A percentile compares a stretch with the other conserved stretches of the same genome.
These are phyloP conservation scores for Echeveria elegans DNA, from an alignment of 164 flowering plant genomes.

Conservation along the genomic window DNA sequence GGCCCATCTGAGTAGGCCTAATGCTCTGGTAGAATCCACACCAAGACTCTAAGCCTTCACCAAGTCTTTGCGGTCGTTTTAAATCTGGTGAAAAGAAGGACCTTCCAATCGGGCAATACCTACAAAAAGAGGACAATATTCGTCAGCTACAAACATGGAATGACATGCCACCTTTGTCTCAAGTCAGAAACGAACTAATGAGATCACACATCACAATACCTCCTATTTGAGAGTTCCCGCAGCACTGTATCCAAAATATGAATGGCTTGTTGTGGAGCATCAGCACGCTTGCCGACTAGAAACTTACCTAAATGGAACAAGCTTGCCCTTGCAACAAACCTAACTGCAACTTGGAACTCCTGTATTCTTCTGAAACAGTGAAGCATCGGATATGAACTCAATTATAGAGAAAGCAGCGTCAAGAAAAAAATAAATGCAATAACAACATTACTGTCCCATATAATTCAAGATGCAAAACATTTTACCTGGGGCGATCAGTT, in stretches of 20 bases:
- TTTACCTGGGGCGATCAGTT: constrained; percentile 58
- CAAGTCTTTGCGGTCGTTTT: constrained; percentile 63
- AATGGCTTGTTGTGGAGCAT: constrained; percentile 83
- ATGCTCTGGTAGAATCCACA: constrained; percentile 95
- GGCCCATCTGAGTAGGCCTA: constrained; percentile 94
- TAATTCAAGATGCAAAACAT: not conserved
- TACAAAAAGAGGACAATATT: constrained; percentile 14
- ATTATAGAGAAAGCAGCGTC: not conserved
- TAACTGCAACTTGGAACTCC: constrained; percentile 63
- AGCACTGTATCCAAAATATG: constrained; percentile 80
- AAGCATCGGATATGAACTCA: not conserved
- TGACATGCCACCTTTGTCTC: not conserved
- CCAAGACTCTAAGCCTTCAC: constrained; percentile 90
- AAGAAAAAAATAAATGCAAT: not conserved
- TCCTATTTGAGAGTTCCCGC: constrained; percentile 63
- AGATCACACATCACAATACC: constrained; percentile 30
- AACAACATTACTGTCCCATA: not conserved
- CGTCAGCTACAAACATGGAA: constrained; percentile 6
- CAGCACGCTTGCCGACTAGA: constrained; percentile 74
- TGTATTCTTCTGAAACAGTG: constrained; percentile 65
- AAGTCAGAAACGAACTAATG: not conserved
- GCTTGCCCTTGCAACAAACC: constrained; percentile 69
- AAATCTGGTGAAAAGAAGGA: constrained; percentile 81
- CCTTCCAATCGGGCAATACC: constrained; percentile 73
- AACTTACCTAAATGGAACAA: constrained; percentile 78